Evolutionary conservation across 1,284 basidiomycete genomes (phyloP), one percentile per base, ranked within the genome.

Genomic region (Puccinia coronata): DNA sequence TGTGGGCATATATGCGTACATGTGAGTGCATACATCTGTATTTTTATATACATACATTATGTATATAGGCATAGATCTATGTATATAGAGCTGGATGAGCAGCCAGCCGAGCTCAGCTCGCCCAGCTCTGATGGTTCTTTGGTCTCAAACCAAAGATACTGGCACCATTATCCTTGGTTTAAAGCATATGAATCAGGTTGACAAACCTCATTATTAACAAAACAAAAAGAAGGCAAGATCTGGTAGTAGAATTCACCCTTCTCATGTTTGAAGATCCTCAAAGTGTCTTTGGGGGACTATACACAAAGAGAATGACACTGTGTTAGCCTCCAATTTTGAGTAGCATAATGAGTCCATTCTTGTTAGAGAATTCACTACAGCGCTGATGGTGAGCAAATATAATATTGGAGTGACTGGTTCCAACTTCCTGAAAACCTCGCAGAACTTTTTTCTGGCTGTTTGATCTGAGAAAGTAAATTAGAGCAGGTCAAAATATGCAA

Each of bases 221-320:
- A n/a, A n/a, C n/a, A n/a, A n/a, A n/a, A n/a, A n/a, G n/a, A n/a
- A n/a, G n/a, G n/a, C n/a, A n/a, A n/a, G n/a, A n/a, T n/a, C n/a
- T n/a, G n/a, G n/a, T n/a, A n/a, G 87, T 94, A 98, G 87, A 91
- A 98, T 28, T 95, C 92, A 20, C 69, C 78, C 67, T 80, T 80
- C 84, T 91, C 86, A 78, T 94, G 91, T 84, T 92, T 91, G 85
- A 98, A 97, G 5, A 98, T 89, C 23, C 95, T 90, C 61, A 98
- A 88, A 2, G 92, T 92, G 6, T 51, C 76, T 70, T 79, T 70
- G 20, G 53, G 51, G 28, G 43, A 49, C 76, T 79, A 31, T 11
- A 67, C 18, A 77, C 23, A 51, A 3, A 31, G 12, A 70, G 34
- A 79, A 51, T 16, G n/a, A 41, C 36, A 6, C 5, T 6, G 12